Percentiles rank a stretch among this genome's conserved stretches.
These are phyloP conservation scores for Apophysomyces sp. DNA, from an alignment of 371 early-diverging fungal genomes.

Conservation along the genomic window DNA sequence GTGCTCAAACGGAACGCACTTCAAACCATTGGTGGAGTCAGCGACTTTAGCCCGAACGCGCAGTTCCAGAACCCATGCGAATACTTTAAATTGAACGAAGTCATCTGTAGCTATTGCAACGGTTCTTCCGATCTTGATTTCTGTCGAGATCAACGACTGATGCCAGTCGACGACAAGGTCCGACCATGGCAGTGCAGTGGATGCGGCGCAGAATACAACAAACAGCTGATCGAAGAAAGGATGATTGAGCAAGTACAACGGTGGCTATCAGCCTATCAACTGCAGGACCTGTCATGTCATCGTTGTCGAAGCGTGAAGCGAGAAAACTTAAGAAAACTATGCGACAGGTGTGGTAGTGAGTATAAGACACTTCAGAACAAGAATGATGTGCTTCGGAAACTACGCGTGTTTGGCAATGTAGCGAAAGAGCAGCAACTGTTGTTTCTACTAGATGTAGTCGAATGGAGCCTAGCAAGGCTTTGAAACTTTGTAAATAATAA, in stretches of 20 bases:
- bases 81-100: constrained; percentile 72
- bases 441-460: constrained; percentile 56
- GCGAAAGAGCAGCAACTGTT: constrained; percentile 59
- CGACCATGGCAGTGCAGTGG: constrained; percentile 55
- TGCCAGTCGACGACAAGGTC: constrained; percentile 51
- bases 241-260: constrained; percentile 70
- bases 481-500: constrained; percentile 18
- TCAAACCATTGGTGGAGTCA: constrained; percentile 60
- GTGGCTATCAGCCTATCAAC: constrained; percentile 68
- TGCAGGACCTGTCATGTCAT: constrained; percentile 83
- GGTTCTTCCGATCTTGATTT: constrained; percentile 86
- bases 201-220: constrained; percentile 78
- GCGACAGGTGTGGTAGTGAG: constrained; percentile 59
- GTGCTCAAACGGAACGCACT: constrained; percentile 78
- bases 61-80: constrained; percentile 80
- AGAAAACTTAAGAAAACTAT: constrained; percentile 67
- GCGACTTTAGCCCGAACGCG: constrained; percentile 80
- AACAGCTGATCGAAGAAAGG: constrained; percentile 70
- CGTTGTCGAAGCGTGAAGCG: constrained; percentile 80
- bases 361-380: constrained; percentile 51
- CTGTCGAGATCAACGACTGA: constrained; percentile 75
- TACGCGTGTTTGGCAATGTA: constrained; percentile 65
- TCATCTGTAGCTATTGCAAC: constrained; percentile 87
- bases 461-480: constrained; percentile 39
- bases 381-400: constrained; percentile 45